These are phyloP conservation scores for Penicillium olsonii DNA, from an alignment of 2,329 filamentous ascomycete species.

Conservation along the genomic window DNA sequence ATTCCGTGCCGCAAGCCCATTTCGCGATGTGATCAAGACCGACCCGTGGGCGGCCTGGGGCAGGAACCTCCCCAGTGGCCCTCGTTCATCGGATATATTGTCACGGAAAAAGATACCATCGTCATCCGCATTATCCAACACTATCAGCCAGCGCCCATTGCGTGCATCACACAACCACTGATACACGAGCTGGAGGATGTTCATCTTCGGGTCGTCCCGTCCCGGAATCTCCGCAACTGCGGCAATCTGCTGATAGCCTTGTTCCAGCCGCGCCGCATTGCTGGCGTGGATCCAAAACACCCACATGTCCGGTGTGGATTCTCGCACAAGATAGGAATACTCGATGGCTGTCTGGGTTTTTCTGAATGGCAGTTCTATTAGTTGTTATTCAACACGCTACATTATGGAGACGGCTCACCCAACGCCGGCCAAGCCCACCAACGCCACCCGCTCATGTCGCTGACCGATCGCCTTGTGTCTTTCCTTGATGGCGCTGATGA, in stretches of 20 bases:
- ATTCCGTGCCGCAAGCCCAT: constrained; percentile 12
- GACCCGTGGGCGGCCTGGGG: constrained; percentile 14
- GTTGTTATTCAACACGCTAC: constrained; percentile 5
- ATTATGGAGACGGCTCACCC: constrained; percentile 11
- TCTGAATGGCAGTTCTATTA: constrained; percentile 18
- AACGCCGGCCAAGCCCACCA: constrained; percentile 13
- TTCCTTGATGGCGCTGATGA: constrained; percentile 12
- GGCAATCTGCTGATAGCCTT: constrained; percentile 38
- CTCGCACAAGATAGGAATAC: constrained; percentile 33
- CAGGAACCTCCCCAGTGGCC: constrained; percentile 19
- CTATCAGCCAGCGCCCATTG: constrained; percentile 22
- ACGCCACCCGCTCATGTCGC: constrained; percentile 13
- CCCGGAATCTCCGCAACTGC: constrained; percentile 29
- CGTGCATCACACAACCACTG: constrained; percentile 21
- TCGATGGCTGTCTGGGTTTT: constrained; percentile 41
- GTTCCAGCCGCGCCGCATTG: constrained; percentile 35
- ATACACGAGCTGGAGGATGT: constrained; percentile 35
- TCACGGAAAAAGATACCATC: constrained; percentile 14
- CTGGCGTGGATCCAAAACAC: constrained; percentile 43
- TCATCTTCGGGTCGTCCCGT: constrained; percentile 31
- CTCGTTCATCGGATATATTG: constrained; percentile 9
- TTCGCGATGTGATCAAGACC: constrained; percentile 26
- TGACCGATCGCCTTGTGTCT: constrained; percentile 4
- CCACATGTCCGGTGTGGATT: constrained; percentile 27
- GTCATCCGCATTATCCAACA: constrained; percentile 29